These are phyloP conservation scores for Euphrasia arctica DNA, from an alignment of 305 asterid genomes.

Conservation along the genomic window DNA sequence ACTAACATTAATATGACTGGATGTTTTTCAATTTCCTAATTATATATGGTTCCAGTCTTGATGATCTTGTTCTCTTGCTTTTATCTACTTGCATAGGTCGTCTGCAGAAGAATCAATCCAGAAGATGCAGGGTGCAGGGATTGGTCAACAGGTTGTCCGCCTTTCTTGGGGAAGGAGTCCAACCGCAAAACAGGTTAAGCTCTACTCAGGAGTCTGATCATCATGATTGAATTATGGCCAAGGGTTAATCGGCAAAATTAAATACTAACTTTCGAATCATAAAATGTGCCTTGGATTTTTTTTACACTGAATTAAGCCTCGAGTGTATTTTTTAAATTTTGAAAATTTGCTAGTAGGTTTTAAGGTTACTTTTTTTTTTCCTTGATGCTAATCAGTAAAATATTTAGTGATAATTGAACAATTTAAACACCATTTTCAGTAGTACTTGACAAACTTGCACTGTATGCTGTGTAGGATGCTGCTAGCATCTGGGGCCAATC, in stretches of 20 bases:
- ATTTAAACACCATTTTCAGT: conserved; percentile 11
- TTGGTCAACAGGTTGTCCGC: conserved; percentile 89
- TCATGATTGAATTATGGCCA: neutral
- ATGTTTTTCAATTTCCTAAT: neutral
- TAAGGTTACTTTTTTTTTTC: neutral
- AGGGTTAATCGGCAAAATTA: neutral
- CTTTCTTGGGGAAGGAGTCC: conserved; percentile 96
- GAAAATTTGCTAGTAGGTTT: neutral
- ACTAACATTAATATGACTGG: neutral
- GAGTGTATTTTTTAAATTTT: neutral
- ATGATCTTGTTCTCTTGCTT: conserved; percentile 11
- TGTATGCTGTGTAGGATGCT: conserved; percentile 51
- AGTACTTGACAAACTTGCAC: conserved; percentile 11
- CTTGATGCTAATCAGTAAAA: conserved; percentile 9
- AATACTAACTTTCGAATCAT: neutral
- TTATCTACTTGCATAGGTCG: conserved; percentile 37
- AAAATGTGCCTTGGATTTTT: neutral
- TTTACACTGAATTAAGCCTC: neutral
- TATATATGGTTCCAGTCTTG: conserved; percentile 15
- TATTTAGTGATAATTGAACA: neutral
- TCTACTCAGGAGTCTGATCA: conserved; percentile 11
- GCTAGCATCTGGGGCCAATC: conserved; percentile 68
- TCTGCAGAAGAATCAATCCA: conserved; percentile 95
- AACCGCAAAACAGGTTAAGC: conserved; percentile 65
- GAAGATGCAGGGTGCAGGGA: conserved; percentile 79